These are phyloP conservation scores for Mucor irregularis DNA, from an alignment of 371 early-diverging fungal species.

Conservation along the genomic window DNA sequence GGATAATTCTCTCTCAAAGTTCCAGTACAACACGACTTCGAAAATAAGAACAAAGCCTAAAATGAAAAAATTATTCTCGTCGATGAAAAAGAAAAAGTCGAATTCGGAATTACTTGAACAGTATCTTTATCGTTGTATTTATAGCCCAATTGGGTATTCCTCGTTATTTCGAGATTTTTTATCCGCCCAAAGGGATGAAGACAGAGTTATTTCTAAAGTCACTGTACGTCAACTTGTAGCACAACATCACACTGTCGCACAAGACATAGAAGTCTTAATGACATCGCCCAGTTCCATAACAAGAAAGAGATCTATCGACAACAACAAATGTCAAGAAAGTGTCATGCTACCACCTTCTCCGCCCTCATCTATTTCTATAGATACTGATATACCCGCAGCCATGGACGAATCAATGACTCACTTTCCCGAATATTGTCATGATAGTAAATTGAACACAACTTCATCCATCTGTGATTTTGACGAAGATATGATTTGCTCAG, in stretches of 20 bases:
- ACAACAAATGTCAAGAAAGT: not conserved
- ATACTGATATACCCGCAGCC: not conserved
- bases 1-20: not conserved
- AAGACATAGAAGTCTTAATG: not conserved
- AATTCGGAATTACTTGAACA: slow-evolving; percentile 41
- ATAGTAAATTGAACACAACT: not conserved
- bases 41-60: too few relatives aligned
- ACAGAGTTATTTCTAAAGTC: slow-evolving; percentile 25
- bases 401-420: too few relatives aligned
- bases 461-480: not conserved
- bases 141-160: slow-evolving; percentile 24
- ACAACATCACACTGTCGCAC: slow-evolving; percentile 15
- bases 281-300: slow-evolving; percentile 1
- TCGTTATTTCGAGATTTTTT: slow-evolving; percentile 50
- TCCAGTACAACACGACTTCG: too few relatives aligned
- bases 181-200: slow-evolving; percentile 49
- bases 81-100: slow-evolving; percentile 20
- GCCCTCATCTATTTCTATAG: slow-evolving; percentile 3
- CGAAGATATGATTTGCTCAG: slow-evolving; percentile 1
- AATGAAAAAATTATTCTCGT: not conserved
- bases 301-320: slow-evolving; percentile 6
- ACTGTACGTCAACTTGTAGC: slow-evolving; percentile 13
- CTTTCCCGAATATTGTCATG: not conserved
- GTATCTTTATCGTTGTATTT: slow-evolving; percentile 35
- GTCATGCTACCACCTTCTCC: slow-evolving; percentile 5